Percentiles rank a stretch among this genome's conserved stretches.
These are phyloP conservation scores for Pugionium cornutum DNA, from an alignment of 345 rosid genomes.

Conservation along the genomic window DNA sequence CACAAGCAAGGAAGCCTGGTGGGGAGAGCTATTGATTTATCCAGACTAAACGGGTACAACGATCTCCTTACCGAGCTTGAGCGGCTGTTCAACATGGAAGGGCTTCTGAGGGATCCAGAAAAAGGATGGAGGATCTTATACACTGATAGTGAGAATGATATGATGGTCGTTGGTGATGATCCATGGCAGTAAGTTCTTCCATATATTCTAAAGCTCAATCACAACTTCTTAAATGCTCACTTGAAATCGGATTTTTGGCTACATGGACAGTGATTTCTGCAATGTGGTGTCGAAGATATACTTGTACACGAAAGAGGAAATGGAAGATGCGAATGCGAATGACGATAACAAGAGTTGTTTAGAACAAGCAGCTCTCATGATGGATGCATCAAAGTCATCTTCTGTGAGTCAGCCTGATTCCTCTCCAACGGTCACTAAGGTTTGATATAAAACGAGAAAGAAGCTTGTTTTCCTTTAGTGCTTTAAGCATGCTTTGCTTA, in stretches of 20 bases:
- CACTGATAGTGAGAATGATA: slow-evolving; percentile 87
- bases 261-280: slow-evolving; percentile 71
- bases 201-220: slow-evolving; percentile 16
- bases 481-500: slow-evolving; percentile 24
- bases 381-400: slow-evolving; percentile 88
- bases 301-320: slow-evolving; percentile 79
- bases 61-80: slow-evolving; percentile 81
- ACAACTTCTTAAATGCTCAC: slow-evolving; percentile 9
- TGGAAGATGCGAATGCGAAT: slow-evolving; percentile 72
- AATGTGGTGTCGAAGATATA: slow-evolving; percentile 81
- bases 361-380: slow-evolving; percentile 65
- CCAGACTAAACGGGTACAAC: slow-evolving; percentile 61
- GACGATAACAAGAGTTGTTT: slow-evolving; percentile 91
- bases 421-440: slow-evolving; percentile 57
- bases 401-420: slow-evolving; percentile 86
- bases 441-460: slow-evolving; percentile 33
- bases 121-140: slow-evolving; percentile 88
- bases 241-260: neutral
- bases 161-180: slow-evolving; percentile 93
- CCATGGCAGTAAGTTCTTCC: slow-evolving; percentile 84
- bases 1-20: slow-evolving; percentile 95
- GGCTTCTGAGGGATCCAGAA: slow-evolving; percentile 65
- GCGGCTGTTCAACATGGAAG: slow-evolving; percentile 79
- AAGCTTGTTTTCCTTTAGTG: slow-evolving; percentile 7
- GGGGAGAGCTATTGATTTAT: slow-evolving; percentile 90